Base-by-base conservation (phyloP, 2,329 filamentous ascomycete genomes). In the Periconia macrospinosa region DNA sequence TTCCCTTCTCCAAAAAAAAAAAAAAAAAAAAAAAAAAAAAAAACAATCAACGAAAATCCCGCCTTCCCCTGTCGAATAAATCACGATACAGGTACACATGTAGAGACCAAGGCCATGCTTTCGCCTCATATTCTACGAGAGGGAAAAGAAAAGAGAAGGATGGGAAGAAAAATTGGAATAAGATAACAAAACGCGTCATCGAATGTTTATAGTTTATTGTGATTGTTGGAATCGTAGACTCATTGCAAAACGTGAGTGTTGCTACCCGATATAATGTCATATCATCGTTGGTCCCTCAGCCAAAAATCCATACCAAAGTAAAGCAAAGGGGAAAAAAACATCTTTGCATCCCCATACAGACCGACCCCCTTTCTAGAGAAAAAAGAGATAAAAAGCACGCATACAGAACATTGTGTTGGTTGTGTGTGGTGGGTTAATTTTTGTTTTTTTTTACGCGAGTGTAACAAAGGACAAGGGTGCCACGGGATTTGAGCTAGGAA, bases 201-300 rank as follows among this genome's bases (percentile, higher is more conserved):
- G 3, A 5, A 27, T 27, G 23, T 3, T 27, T 27, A 27, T 27
- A 27, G 23, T 3, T n/a, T 27, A 8, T 27, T 27, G 23, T 27
- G 23, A 27, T 27, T 27, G 23, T 27, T 27, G 23, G 50, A 53
- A 55, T 55, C 57, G 48, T 53, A 50, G 60, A 65, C 59, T 60
- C 60, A 58, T 65, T 45, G 23, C 23, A 27, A 27, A 61, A 61
- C 58, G 54, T 60, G 49, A 40, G 23, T 27, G 23, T 5, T 46
- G 57, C 53, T 47, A 52, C 57, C 56, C 42, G 59, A 43, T 48
- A 49, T 56, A 58, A 43, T 48, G 47, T 56, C 45, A 53, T 52
- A 47, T 51, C 40, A 40, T n/a, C 18, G 20, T 27, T 27, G 23
- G 23, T 27, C 23, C 23, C 23, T 27, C 23, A 27, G 23, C 23